Evolutionary conservation across 2,329 filamentous ascomycete genomes (phyloP).

Genomic region (Scedosporium boydii): DNA sequence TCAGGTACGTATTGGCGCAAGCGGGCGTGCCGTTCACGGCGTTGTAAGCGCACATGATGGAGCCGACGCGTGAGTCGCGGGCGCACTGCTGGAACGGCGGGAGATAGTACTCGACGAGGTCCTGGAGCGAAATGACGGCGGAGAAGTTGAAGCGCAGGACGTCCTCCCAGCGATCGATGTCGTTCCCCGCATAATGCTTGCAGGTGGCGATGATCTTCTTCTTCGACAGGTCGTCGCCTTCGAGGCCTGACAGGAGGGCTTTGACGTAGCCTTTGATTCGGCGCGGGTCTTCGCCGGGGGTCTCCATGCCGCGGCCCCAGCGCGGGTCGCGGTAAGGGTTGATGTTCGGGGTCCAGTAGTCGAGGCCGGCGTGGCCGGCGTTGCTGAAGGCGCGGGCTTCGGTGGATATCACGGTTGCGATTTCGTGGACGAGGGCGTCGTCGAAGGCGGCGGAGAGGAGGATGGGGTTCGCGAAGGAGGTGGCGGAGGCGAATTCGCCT

Average conservation of each 20-base stretch:
- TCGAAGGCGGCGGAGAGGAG: slow-evolving; percentile 54
- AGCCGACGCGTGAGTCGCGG: slow-evolving; percentile 44
- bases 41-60: slow-evolving; percentile 56
- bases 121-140: slow-evolving; percentile 47
- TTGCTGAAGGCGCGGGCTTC: slow-evolving; percentile 60
- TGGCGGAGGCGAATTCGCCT: slow-evolving; percentile 49
- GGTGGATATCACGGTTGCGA: slow-evolving; percentile 45
- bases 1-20: slow-evolving; percentile 52
- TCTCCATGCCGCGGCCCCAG: slow-evolving; percentile 53
- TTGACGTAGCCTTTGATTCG: slow-evolving; percentile 41
- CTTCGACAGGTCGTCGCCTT: slow-evolving; percentile 21
- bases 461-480: slow-evolving; percentile 57
- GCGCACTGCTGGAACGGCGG: slow-evolving; percentile 56
- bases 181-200: slow-evolving; percentile 52
- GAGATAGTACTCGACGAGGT: slow-evolving; percentile 59
- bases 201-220: slow-evolving; percentile 42
- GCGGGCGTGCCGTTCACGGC: slow-evolving; percentile 56
- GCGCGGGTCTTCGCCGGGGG: slow-evolving; percentile 47
- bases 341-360: slow-evolving; percentile 60
- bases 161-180: slow-evolving; percentile 37
- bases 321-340: slow-evolving; percentile 55
- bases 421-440: slow-evolving; percentile 46
- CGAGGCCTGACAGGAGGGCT: slow-evolving; percentile 42
- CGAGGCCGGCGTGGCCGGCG: slow-evolving; percentile 40
- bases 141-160: slow-evolving; percentile 43